These are phyloP conservation scores for Harringtonia aguacate DNA, from an alignment of 2,329 filamentous ascomycete genomes.

Conservation along the genomic window DNA sequence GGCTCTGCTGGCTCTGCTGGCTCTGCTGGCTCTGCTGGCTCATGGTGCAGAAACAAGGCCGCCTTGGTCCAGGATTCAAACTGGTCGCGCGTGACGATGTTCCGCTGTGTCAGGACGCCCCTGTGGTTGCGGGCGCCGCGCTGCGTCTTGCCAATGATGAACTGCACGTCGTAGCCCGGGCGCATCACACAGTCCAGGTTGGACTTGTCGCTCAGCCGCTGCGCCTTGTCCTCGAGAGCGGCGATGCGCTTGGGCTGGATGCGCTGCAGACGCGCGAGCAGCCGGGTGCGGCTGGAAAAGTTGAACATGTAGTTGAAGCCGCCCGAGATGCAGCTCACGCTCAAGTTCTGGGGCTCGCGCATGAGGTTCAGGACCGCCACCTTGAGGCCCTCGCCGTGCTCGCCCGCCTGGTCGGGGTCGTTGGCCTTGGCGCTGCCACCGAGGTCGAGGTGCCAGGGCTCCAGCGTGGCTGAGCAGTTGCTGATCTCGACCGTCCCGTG, in stretches of 20 bases:
- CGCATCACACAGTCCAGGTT: not conserved
- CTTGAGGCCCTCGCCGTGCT: constrained; percentile 21
- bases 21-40: no score
- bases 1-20: no score
- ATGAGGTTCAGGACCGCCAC: constrained; percentile 20
- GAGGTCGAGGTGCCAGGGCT: constrained; percentile 19
- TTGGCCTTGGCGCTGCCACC: constrained; percentile 16
- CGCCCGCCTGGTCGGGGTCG: constrained; percentile 17
- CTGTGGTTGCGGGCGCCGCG: constrained; percentile 8
- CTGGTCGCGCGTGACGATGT: not conserved
- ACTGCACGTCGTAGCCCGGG: constrained; percentile 9
- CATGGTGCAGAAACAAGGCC: constrained; percentile 14
- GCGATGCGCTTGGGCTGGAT: not conserved
- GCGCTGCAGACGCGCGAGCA: constrained; percentile 3
- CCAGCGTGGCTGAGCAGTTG: constrained; percentile 17
- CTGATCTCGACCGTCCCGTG: constrained; percentile 18
- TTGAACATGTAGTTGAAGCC: constrained; percentile 20
- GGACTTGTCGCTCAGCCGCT: not conserved
- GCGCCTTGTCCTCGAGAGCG: not conserved
- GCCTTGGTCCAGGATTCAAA: constrained; percentile 14
- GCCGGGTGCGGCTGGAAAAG: constrained; percentile 13
- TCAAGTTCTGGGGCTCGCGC: constrained; percentile 16
- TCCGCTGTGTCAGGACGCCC: constrained; percentile 3
- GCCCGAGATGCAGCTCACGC: constrained; percentile 15
- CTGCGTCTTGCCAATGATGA: constrained; percentile 13